Conservation (phyloP, 2,329 filamentous ascomycete species). For the Claviceps digitariae region DNA sequence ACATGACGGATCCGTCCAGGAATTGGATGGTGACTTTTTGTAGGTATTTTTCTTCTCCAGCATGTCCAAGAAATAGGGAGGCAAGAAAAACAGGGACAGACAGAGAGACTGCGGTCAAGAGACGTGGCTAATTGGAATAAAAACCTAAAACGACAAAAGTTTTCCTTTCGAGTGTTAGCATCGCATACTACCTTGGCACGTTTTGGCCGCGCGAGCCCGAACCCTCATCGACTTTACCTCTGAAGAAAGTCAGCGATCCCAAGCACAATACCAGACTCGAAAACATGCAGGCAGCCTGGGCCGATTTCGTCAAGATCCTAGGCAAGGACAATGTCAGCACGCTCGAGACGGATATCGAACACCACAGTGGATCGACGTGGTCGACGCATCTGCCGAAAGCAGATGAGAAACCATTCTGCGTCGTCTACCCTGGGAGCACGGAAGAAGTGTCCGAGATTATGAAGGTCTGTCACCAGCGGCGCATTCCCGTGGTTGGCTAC, state of each 20-base stretch:
- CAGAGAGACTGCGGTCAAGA: neutral
- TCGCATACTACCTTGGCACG: slow-evolving; percentile 47
- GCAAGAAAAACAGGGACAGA: too few relatives aligned
- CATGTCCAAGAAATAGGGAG: neutral
- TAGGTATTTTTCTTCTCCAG: slow-evolving; percentile 23
- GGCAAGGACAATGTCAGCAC: slow-evolving; percentile 54
- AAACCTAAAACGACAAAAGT: slow-evolving; percentile 27
- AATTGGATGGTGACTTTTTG: slow-evolving; percentile 42
- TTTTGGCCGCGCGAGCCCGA: slow-evolving; percentile 36
- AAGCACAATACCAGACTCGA: slow-evolving; percentile 44
- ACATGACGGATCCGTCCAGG: slow-evolving; percentile 26
- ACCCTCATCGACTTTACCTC: slow-evolving; percentile 44
- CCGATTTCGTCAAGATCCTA: slow-evolving; percentile 52
- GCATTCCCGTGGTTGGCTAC: slow-evolving; percentile 77
- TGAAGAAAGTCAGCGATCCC: slow-evolving; percentile 35
- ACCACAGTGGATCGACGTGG: slow-evolving; percentile 49
- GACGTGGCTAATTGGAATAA: slow-evolving; percentile 4
- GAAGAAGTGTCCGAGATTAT: slow-evolving; percentile 78
- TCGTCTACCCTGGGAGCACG: slow-evolving; percentile 65
- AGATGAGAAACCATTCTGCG: slow-evolving; percentile 45
- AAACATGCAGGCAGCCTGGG: slow-evolving; percentile 56
- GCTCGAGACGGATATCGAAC: slow-evolving; percentile 35
- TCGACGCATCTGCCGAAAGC: slow-evolving; percentile 41
- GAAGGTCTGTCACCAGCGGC: slow-evolving; percentile 70
- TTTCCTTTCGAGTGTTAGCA: slow-evolving; percentile 35